Conservation (phyloP, 2,329 filamentous ascomycete genomes). For the Monosporascus sp. region DNA sequence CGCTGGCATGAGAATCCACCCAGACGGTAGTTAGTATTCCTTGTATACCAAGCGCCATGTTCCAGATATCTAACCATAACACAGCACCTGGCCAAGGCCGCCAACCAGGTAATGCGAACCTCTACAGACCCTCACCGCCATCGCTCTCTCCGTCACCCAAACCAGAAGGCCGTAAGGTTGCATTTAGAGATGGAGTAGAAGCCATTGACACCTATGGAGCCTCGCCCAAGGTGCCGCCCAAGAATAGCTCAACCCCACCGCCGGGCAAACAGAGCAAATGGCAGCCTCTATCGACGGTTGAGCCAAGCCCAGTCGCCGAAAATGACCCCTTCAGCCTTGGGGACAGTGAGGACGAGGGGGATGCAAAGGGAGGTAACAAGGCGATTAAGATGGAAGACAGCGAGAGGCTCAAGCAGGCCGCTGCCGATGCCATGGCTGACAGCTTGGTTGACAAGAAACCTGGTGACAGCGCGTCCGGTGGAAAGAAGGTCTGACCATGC, state of each 20-base stretch:
- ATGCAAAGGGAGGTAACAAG: constrained; percentile 59
- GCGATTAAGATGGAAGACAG: constrained; percentile 48
- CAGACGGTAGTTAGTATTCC: constrained; percentile 52
- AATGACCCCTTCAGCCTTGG: constrained; percentile 96
- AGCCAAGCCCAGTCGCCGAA: constrained; percentile 78
- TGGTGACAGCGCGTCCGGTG: constrained; percentile 9
- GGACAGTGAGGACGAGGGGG: constrained; percentile 90
- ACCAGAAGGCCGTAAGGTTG: constrained; percentile 47
- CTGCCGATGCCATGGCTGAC: constrained; percentile 55
- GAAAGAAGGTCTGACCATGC: constrained; percentile 13
- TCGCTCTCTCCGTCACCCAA: constrained; percentile 43
- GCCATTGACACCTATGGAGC: constrained; percentile 75
- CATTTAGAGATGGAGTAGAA: constrained; percentile 60
- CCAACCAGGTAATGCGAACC: constrained; percentile 65
- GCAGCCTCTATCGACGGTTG: constrained; percentile 85
- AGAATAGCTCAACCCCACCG: constrained; percentile 38
- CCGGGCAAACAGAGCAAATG: constrained; percentile 83
- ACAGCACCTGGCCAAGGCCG: constrained; percentile 27
- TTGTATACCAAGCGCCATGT: not conserved
- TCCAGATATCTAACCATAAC: constrained; percentile 41
- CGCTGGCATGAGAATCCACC: constrained; percentile 58
- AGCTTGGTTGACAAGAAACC: constrained; percentile 41
- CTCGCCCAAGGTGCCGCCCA: constrained; percentile 50
- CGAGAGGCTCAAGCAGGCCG: constrained; percentile 60
- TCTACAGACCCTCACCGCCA: constrained; percentile 61